Evolutionary conservation across 345 rosid genomes (phyloP).

Genomic region (Corchorus olitorius): DNA sequence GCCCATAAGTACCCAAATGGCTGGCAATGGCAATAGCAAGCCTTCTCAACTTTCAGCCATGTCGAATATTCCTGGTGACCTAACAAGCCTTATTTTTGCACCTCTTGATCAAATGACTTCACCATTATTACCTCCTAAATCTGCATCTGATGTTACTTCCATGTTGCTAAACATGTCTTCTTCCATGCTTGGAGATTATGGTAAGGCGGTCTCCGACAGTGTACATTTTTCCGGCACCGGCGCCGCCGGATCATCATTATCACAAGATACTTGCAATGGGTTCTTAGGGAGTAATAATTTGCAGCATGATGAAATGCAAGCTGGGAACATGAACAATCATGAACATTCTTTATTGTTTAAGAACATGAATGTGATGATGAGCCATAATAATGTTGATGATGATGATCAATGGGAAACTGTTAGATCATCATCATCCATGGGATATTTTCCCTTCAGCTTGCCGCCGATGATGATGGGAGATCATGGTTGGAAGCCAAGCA

Average conservation of each 20-base stretch:
- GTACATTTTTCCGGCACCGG: conserved; percentile 4
- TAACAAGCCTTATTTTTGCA: conserved; percentile 41
- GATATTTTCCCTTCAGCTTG: conserved; percentile 38
- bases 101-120: conserved; percentile 35
- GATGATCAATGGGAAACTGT: conserved; percentile 34
- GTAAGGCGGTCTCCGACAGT: conserved; percentile 24
- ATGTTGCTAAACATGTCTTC: conserved; percentile 57
- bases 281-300: conserved; percentile 14
- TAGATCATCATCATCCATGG: conserved; percentile 17
- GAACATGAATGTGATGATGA: conserved; percentile 14
- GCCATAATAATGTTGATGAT: conserved; percentile 2
- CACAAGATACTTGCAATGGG: conserved; percentile 37
- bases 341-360: conserved; percentile 16
- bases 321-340: conserved; percentile 8
- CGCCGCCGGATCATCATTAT: not conserved
- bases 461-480: conserved; percentile 27
- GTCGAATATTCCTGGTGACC: conserved; percentile 33
- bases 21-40: conserved; percentile 5
- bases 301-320: conserved; percentile 29
- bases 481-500: conserved; percentile 45
- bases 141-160: conserved; percentile 43
- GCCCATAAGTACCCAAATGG: conserved; percentile 24
- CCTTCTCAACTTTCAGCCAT: conserved; percentile 28
- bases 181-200: conserved; percentile 45
- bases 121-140: conserved; percentile 32